Conservation (phyloP, 2,329 filamentous ascomycete species). For the Pseudogymnoascus sp. region DNA sequence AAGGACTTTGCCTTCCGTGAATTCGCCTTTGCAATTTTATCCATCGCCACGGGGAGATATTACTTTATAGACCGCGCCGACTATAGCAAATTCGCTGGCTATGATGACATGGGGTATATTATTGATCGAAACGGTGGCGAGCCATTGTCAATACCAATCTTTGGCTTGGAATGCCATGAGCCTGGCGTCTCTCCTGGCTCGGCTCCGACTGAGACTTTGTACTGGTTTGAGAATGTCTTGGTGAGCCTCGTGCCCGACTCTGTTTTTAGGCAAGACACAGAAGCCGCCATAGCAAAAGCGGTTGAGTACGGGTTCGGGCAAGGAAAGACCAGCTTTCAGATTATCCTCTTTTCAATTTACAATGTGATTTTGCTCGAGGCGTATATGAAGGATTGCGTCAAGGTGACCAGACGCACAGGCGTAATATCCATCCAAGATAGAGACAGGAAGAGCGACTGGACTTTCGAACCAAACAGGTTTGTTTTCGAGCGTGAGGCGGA, state of each 20-base stretch:
- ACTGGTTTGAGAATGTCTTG: not conserved
- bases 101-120: not conserved
- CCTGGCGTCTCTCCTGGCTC: not conserved
- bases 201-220: not conserved
- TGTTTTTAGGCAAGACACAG: not conserved
- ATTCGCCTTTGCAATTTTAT: not conserved
- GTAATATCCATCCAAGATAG: not conserved
- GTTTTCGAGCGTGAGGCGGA: not conserved
- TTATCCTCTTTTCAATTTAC: not conserved
- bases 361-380: not conserved
- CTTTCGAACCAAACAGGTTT: not conserved
- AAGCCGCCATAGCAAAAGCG: not conserved
- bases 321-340: not conserved
- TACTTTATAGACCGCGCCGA: not conserved
- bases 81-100: not conserved
- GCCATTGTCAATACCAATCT: not conserved
- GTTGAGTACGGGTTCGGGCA: not conserved
- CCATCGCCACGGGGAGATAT: not conserved
- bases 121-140: not conserved
- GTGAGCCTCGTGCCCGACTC: slow-evolving; percentile 3
- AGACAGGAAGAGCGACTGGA: not conserved
- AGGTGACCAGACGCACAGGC: not conserved
- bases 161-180: not conserved
- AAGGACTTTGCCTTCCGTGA: not conserved
- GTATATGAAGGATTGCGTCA: not conserved